phyloP scores from a whole-genome alignment of 805 yeast species.

The Candida orba region DNA sequence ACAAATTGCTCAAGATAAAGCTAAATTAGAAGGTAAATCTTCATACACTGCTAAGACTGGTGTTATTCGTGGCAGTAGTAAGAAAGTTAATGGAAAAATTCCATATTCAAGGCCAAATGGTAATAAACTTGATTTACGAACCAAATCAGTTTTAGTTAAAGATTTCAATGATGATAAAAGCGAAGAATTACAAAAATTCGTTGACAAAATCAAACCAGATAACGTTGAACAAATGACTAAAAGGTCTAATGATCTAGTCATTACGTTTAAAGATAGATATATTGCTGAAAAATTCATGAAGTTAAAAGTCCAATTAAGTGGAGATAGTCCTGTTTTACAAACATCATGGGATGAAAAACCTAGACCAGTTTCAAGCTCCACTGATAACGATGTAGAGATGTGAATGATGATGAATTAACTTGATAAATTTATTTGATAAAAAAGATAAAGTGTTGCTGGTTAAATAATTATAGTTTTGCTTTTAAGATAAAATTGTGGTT shows the following conservation, averaged over 20 bases:
- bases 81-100: conserved; percentile 1
- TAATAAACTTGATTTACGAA: conserved; percentile 19
- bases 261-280: conserved; percentile 20
- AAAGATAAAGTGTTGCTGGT: background rate
- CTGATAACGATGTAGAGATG: background rate
- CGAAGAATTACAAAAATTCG: conserved; percentile 10
- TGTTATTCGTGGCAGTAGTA: conserved; percentile 2
- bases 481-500: background rate
- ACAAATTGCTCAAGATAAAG: conserved; percentile 15
- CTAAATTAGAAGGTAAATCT: conserved; percentile 12
- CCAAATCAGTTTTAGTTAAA: conserved; percentile 17
- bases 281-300: conserved; percentile 19
- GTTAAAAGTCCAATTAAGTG: conserved; percentile 6
- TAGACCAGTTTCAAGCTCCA: conserved; percentile 3
- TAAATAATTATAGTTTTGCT: background rate
- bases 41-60: background rate
- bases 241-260: conserved; percentile 3
- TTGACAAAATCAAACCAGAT: conserved; percentile 9
- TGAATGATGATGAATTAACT: conserved; percentile 1
- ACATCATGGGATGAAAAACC: conserved; percentile 19
- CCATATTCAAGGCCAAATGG: conserved; percentile 17
- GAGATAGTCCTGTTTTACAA: conserved; percentile 6
- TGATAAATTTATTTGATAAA: background rate
- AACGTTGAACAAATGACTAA: conserved; percentile 9
- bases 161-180: conserved; percentile 12